Evolutionary conservation across 345 rosid species (phyloP).

Genomic region (Eucalyptus cloeziana): DNA sequence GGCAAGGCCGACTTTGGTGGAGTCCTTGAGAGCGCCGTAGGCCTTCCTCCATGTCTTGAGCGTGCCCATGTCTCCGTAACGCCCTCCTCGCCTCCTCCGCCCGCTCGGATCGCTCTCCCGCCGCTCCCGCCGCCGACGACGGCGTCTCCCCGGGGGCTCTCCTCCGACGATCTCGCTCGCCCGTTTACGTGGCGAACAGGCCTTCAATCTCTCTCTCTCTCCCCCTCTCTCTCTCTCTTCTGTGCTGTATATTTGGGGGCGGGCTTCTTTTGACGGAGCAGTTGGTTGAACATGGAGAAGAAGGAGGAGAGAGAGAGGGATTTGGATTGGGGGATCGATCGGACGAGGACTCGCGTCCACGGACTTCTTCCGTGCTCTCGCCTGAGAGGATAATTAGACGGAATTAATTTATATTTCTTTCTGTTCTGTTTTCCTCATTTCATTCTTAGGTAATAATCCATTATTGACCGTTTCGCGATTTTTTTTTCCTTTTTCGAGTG

Average conservation of each 20-base stretch:
- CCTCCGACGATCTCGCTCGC: background rate
- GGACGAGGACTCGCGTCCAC: background rate
- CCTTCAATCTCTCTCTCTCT: background rate
- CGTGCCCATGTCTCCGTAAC: slow-evolving; percentile 47
- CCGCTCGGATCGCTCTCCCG: slow-evolving; percentile 25
- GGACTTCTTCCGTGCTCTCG: background rate
- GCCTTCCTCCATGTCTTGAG: slow-evolving; percentile 96
- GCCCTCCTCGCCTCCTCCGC: background rate
- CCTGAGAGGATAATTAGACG: background rate
- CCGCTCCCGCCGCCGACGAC: background rate
- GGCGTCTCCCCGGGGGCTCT: background rate
- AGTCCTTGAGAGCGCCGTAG: slow-evolving; percentile 89
- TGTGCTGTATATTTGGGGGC: background rate
- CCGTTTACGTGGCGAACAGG: slow-evolving; percentile 11
- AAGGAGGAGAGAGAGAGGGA: background rate
- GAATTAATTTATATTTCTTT: background rate
- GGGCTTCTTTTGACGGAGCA: background rate
- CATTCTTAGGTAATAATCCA: background rate
- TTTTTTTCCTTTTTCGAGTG: background rate
- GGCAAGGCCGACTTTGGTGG: slow-evolving; percentile 99
- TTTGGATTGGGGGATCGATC: background rate
- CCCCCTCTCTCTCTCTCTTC: background rate
- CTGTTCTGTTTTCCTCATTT: background rate
- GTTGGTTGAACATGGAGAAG: background rate
- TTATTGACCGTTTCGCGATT: background rate